These are phyloP conservation scores for Diaporthe ilicicola DNA, from an alignment of 2,329 filamentous ascomycete species.

Conservation along the genomic window DNA sequence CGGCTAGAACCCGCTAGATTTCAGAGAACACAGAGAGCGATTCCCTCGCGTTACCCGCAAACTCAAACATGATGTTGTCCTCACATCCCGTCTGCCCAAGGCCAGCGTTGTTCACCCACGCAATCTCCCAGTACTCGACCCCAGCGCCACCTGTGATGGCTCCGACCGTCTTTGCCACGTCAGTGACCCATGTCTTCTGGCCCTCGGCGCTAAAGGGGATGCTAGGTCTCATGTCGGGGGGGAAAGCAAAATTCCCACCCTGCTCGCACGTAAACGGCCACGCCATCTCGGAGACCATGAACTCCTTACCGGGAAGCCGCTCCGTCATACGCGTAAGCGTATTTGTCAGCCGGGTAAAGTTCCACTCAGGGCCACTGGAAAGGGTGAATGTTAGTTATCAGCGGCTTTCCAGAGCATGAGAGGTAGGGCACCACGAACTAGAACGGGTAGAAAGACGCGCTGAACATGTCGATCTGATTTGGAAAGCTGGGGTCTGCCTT, in stretches of 20 bases:
- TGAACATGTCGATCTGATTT: conserved; percentile 75
- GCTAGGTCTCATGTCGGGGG: conserved; percentile 59
- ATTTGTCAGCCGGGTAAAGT: conserved; percentile 2
- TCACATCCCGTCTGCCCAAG: conserved; percentile 51
- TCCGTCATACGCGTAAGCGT: conserved; percentile 4
- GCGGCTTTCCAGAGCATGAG: no score
- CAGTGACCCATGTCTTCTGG: conserved; percentile 68
- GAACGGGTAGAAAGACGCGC: conserved; percentile 57
- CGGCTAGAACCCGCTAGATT: background rate
- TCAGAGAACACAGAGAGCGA: conserved; percentile 1
- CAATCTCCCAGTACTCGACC: conserved; percentile 79
- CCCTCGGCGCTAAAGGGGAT: conserved; percentile 72
- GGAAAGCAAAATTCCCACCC: conserved; percentile 63
- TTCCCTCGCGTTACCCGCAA: background rate
- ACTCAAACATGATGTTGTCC: conserved; percentile 14
- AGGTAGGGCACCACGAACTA: background rate
- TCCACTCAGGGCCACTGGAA: conserved; percentile 2
- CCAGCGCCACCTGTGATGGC: conserved; percentile 64
- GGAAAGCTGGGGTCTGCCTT: conserved; percentile 56
- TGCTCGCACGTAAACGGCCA: conserved; percentile 73
- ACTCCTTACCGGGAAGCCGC: conserved; percentile 59
- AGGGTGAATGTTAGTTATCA: background rate
- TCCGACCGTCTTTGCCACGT: conserved; percentile 64
- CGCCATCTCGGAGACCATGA: conserved; percentile 75
- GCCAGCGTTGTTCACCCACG: conserved; percentile 71